Base-by-base conservation (phyloP, 1,284 basidiomycete genomes). In the Heterobasidion annosum region DNA sequence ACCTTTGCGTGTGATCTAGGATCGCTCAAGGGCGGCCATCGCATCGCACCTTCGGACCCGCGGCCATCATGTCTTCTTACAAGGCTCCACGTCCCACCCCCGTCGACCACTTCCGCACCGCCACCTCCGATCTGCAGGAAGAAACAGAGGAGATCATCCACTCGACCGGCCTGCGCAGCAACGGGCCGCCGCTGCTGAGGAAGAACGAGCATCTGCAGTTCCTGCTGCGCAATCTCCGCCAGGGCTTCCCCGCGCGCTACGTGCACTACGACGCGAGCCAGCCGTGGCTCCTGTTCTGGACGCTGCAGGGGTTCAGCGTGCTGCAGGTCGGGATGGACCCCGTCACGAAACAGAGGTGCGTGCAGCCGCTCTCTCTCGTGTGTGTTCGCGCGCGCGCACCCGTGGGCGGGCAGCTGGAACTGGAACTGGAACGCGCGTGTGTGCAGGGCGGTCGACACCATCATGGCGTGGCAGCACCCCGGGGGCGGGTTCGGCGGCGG, bases 261-360 rank as follows among this genome's bases (percentile, higher is more conserved):
- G 77, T 73, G n/a, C 83, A 81, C 32, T 85, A 96, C 61, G 94
- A 98, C 67, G 93, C 94, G 0, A 93, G 90, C 60, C 85, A 93
- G 62, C 88, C 93, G 0, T 98, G 94, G 95, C 73, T 97, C 34
- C 67, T 96, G 57, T 97, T 89, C 70, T 98, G 95, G 94, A 86
- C 83, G 0, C 65, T 94, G 1, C 93, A 98, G 62, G 77, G 83
- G 35, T 84, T 95, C 58, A 85, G 87, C 60, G 66, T 84, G 1
- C 68, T 96, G 34, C 90, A 92, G 51, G 83, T 91, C 1, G 83
- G 74, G 0, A 65, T 97, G 44, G 93, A 95, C 73, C 79, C 81
- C 1, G 73, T 70, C 8, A 90, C 81, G 57, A 89, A 84, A 66
- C 78, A 87, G 59, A 75, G 82, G 90, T 92, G 60, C 57, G 78